Evolutionary conservation across 441 rosid genomes (phyloP), one percentile per base, ranked within the genome.

Genomic region (Syzygium malaccense): DNA sequence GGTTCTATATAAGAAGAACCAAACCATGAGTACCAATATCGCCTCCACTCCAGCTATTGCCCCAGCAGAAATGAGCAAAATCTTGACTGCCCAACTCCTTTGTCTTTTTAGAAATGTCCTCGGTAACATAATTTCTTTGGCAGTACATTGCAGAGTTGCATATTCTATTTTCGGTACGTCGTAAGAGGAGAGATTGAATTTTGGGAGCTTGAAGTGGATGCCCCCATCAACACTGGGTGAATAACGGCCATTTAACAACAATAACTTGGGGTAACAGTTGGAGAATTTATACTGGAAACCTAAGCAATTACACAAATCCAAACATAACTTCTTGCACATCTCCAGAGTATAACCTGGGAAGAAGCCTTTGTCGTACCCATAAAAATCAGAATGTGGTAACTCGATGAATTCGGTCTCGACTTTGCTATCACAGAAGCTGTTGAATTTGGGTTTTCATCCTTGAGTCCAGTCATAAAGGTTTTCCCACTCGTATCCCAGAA

Each of bases 361-460:
- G 33, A 37, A 32, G 6, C 45, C 54, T 23, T 85, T 41, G 26
- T 85, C 89, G 2, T 88, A 88, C 26, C 89, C 87, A 8, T 85
- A 85, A 83, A 88, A 88, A 75, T 88, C 85, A 4, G 55, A 18
- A 85, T 64, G 45, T 3, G 71, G 89, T 75, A 88, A 56, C 87
- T 66, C 55, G 55, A 86, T 9, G 32, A 86, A 86, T 20, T 68
- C 62, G 12, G 58, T 55, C 12, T 68, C 30, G 14, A 57, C 86
- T 49, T 89, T 85, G 71, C 78, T 71, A 11, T 85, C 68, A 48
- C 88, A 78, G 25, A 32, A 14, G 66, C 79, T 71, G 14, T 48
- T 55, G 88, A 89, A 89, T 14, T 48, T 58, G 4, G 90, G 88
- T 48, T 68, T 79, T 71, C 87, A 88, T 28, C 87, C 90, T 49